Evolutionary conservation across 2,329 filamentous ascomycete species (phyloP), one percentile per base, ranked within the genome.

Genomic region (Aspergillus sergii): DNA sequence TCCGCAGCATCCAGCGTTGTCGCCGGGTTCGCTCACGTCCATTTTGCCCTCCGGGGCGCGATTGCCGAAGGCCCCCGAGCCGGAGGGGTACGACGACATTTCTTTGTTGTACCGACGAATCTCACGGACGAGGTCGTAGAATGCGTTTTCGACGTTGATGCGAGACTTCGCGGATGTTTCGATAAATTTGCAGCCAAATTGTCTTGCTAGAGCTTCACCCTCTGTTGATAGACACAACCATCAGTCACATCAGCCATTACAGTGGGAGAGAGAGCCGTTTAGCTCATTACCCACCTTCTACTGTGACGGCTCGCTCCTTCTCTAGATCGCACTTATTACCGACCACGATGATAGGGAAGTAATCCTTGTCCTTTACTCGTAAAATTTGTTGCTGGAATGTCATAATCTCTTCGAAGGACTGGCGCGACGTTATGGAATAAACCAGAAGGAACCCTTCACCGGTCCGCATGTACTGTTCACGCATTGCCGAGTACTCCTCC

Each of bases 321-420:
- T 97, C 94, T 79, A 99, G 83, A 92, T 99, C 95, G 83, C 94
- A 97, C 86, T 99, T 99, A 88, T 99, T 99, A 73, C 93, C 95
- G 48, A 98, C 95, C 53, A 99, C 92, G 63, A 98, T 97, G 85
- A 99, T 98, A 72, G 95, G 95, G 85, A 99, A 99, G 80, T 97
- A 97, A 82, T 99, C 95, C 88, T 97, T 98, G 84, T 98, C 95
- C 87, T 99, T 99, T 74, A 99, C 95, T 72, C 95, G 86, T 72
- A 99, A 85, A 78, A 99, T 99, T 82, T 99, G 95, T 85, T 98
- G 94, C 82, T 98, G 94, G 83, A 98, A 98, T 56, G 93, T 97
- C 82, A 93, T 91, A 80, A 99, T 98, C 84, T 99, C 95, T 79
- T 99, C 94, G 76, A 97, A 98, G 75, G 92, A 96, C 82, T 97